A percentile compares a stretch with the other conserved stretches of the same genome.
Evolutionary conservation across 2,329 filamentous ascomycete genomes (phyloP).

Genomic region (Cladosporium sp.): DNA sequence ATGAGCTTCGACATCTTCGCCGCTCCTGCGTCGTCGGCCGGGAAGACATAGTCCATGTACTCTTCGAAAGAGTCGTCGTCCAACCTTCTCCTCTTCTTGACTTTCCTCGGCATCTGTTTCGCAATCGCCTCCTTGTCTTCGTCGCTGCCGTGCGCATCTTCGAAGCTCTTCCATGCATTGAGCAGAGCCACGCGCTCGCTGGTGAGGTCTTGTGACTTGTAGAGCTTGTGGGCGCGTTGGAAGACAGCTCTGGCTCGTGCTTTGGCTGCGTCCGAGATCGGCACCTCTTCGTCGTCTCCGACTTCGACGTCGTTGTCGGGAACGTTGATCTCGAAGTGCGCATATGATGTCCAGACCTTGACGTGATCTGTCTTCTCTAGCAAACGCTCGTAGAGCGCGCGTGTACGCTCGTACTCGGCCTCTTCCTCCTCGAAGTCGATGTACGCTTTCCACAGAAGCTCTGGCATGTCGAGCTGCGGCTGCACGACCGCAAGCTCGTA

Average conservation of each 20-base stretch:
- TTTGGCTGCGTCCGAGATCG: conserved; percentile 82
- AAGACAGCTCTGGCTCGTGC: conserved; percentile 79
- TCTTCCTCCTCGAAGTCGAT: conserved; percentile 99
- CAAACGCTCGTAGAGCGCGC: conserved; percentile 83
- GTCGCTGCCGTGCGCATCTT: conserved; percentile 75
- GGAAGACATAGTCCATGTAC: conserved; percentile 96
- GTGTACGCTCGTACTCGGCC: conserved; percentile 81
- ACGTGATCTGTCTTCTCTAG: conserved; percentile 96
- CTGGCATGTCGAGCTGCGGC: conserved; percentile 88
- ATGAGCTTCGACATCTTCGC: conserved; percentile 81
- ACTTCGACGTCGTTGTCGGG: conserved; percentile 69
- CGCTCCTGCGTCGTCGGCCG: conserved; percentile 75
- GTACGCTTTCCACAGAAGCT: conserved; percentile 95
- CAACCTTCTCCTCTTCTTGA: conserved; percentile 88
- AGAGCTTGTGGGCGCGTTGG: conserved; percentile 77
- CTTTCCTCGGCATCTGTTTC: conserved; percentile 88
- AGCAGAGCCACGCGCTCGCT: conserved; percentile 92
- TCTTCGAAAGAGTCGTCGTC: conserved; percentile 95
- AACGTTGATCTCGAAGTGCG: conserved; percentile 96
- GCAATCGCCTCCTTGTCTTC: conserved; percentile 81
- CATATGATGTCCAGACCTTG: conserved; percentile 99
- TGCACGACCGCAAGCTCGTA: conserved; percentile 89
- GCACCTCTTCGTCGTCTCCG: conserved; percentile 56
- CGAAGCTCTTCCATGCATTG: conserved; percentile 90
- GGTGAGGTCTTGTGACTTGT: conserved; percentile 88